Evolutionary conservation across 1,284 basidiomycete genomes (phyloP).

Genomic region (Puccinia novopanici): DNA sequence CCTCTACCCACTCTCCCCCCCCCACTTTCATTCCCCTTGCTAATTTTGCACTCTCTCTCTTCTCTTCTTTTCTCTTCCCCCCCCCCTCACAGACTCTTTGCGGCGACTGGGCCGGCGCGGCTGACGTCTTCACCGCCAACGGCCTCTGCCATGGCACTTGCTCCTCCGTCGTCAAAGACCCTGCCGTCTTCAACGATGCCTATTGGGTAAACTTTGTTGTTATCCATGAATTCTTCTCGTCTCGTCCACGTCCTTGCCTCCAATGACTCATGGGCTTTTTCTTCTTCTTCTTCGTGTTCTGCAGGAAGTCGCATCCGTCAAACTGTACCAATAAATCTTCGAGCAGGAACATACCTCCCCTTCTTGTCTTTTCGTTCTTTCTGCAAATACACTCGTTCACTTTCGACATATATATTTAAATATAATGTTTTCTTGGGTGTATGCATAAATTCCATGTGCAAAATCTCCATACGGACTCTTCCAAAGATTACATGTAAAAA

Average conservation of each 20-base stretch:
- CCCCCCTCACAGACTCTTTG: constrained; percentile 68
- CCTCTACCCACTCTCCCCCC: constrained; percentile 62
- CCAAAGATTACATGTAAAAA: no score
- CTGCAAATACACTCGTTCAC: no score
- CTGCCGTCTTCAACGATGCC: constrained; percentile 65
- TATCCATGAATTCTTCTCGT: background rate
- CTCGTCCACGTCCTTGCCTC: background rate
- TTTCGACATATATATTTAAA: no score
- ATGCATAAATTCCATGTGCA: no score
- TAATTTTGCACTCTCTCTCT: no score
- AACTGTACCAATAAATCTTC: constrained; percentile 40
- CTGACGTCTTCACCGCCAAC: constrained; percentile 60
- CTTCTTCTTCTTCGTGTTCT: background rate
- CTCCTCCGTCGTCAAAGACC: constrained; percentile 67
- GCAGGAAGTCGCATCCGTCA: constrained; percentile 49
- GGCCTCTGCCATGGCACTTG: constrained; percentile 73
- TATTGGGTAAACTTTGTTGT: constrained; percentile 43
- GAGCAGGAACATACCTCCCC: no score
- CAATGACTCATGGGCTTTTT: no score
- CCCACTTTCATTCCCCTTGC: no score
- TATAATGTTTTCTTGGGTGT: no score
- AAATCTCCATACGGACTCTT: no score
- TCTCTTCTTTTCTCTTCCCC: no score
- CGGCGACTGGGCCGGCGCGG: constrained; percentile 78
- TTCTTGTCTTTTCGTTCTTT: no score